Evolutionary conservation across 176 grass and related monocot genomes (phyloP).

Genomic region (sorghum (Sorghum bicolor)): DNA sequence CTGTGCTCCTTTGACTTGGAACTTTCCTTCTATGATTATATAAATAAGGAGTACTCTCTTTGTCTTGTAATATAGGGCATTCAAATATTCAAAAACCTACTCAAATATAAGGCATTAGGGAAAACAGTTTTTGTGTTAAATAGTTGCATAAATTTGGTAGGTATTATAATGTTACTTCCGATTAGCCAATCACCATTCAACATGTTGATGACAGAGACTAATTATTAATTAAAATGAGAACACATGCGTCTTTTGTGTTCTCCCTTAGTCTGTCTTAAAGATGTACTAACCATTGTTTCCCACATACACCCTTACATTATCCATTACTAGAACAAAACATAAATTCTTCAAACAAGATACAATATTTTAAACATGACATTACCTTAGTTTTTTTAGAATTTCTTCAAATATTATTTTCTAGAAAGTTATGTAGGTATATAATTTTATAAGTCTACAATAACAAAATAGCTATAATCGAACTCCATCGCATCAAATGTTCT

Average conservation of each 20-base stretch:
- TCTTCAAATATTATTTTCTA: not conserved
- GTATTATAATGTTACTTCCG: no score
- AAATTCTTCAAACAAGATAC: not conserved
- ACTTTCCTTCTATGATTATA: not conserved
- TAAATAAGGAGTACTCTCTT: not conserved
- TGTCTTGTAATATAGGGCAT: not conserved
- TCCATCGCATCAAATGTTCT: no score
- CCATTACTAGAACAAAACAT: not conserved
- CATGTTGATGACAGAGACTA: not conserved
- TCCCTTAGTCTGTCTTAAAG: no score
- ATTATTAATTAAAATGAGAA: not conserved
- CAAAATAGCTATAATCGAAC: no score
- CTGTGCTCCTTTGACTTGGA: not conserved
- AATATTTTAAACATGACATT: not conserved
- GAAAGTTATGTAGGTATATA: no score
- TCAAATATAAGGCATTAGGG: not conserved
- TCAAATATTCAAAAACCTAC: not conserved
- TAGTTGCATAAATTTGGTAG: not conserved
- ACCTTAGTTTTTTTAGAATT: not conserved
- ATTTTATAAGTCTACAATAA: not conserved
- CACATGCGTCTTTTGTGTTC: not conserved
- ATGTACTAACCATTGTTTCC: no score
- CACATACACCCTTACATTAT: not conserved
- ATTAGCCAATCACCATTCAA: no score
- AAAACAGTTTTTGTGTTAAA: not conserved